Base-by-base conservation (phyloP, 768 basidiomycete genomes). In the Hygrophoropsis aurantiaca region DNA sequence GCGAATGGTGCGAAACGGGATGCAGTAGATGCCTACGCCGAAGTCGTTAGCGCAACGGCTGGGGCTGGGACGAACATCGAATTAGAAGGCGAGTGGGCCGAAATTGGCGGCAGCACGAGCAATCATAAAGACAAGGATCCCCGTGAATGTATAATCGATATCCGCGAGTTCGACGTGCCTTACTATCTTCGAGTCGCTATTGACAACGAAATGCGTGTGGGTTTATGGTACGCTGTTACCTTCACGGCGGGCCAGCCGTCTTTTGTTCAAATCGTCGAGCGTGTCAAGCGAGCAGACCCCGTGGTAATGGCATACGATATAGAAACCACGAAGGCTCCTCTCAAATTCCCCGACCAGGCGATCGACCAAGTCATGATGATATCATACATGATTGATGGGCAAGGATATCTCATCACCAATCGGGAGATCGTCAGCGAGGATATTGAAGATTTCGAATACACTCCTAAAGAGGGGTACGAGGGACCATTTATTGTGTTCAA, bases 351-450 rank as follows among this genome's bases (percentile, higher is more conserved):
- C 1, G 97, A 98, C 71, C 87, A 94, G 56, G 80, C 83, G 6
- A 85, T 91, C 20, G 97, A 98, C 72, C 94, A 97, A 64, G 93
- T 99, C 58, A 99, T 99, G 95, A 99, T 99, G 97, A 98, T 99
- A 53, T 99, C 97, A 36, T 99, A 98, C 69, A 98, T 99, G 94
- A 75, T 99, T 15, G 97, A 99, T 62, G 95, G 94, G 0, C 91
- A 94, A 65, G 97, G 97, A 0, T 99, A 89, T 62, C 80, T 99
- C 51, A 97, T 99, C 67, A 97, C 93, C 18, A 98, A 98, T 59
- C 80, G 97, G 35, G 97, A 99, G 55, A 97, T 98, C 42, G 92
- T 98, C 49, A 85, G 87, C 51, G 94, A 97, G 61, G 92, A 98
- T 60, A 97, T 99, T 51, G 94, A 97, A 35, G 90, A 99, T 64